Evolutionary conservation across 169 alveolate species (phyloP).

Genomic region (Theileria annulata): DNA sequence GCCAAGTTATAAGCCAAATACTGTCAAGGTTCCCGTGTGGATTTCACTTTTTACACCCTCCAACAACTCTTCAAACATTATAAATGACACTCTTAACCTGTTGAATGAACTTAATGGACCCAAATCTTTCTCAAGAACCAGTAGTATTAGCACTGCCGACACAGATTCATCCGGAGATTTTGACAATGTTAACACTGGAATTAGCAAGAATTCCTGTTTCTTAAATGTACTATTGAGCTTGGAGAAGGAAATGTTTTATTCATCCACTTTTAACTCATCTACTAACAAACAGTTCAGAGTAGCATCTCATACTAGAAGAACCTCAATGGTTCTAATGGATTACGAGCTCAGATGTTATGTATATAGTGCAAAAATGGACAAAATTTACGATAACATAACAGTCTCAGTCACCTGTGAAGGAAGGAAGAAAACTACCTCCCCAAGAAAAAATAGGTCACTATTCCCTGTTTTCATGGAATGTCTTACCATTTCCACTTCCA

Average conservation of each 20-base stretch:
- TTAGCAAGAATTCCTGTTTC: slow-evolving; percentile 22
- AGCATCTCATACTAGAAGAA: slow-evolving; percentile 68
- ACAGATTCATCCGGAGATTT: slow-evolving; percentile 14
- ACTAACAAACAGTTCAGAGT: slow-evolving; percentile 19
- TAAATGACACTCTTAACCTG: slow-evolving; percentile 5
- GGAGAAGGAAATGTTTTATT: slow-evolving; percentile 52
- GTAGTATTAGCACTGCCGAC: slow-evolving; percentile 21
- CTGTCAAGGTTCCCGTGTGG: slow-evolving; percentile 52
- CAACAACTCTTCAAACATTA: not conserved
- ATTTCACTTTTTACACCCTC: slow-evolving; percentile 22
- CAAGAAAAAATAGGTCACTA: slow-evolving; percentile 33
- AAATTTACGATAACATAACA: slow-evolving; percentile 29
- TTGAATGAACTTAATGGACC: not conserved
- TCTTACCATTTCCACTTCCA: slow-evolving; percentile 25
- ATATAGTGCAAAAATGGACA: slow-evolving; percentile 38
- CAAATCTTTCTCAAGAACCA: not conserved
- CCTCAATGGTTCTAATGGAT: slow-evolving; percentile 74
- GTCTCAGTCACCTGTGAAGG: slow-evolving; percentile 54
- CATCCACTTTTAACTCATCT: slow-evolving; percentile 7
- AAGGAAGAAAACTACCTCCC: slow-evolving; percentile 12
- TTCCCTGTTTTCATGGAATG: slow-evolving; percentile 68
- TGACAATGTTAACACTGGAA: slow-evolving; percentile 26
- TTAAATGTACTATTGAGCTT: slow-evolving; percentile 53
- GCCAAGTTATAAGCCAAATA: slow-evolving; percentile 37
- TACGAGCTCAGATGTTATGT: slow-evolving; percentile 86